These are phyloP conservation scores for Panicum hallii DNA, from an alignment of 202 grass and related monocot genomes.

Conservation along the genomic window DNA sequence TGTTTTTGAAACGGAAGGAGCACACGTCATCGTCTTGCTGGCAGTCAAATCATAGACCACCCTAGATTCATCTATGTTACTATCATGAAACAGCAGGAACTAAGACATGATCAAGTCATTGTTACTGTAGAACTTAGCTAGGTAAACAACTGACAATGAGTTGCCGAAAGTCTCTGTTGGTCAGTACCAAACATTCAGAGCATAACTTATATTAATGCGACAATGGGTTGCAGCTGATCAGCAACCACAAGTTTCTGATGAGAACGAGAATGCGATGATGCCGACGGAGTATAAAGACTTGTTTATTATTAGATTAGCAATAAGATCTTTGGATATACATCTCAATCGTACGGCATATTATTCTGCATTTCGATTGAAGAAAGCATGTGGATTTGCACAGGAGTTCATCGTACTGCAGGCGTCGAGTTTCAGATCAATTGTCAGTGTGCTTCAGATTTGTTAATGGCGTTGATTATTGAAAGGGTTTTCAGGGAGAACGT, in stretches of 20 bases:
- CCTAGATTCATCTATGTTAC: conserved; percentile 3
- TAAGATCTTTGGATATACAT: background rate
- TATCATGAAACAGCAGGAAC: background rate
- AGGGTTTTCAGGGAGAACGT: background rate
- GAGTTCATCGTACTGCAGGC: conserved; percentile 32
- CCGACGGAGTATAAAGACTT: conserved; percentile 1
- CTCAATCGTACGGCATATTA: conserved; percentile 15
- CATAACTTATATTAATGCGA: background rate
- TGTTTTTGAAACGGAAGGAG: no score
- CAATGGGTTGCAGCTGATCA: background rate
- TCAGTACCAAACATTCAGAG: conserved; percentile 5
- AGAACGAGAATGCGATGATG: background rate
- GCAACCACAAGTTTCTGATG: conserved; percentile 12
- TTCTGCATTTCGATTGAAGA: background rate
- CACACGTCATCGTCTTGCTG: no score
- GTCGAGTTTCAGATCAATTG: background rate
- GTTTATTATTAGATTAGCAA: background rate
- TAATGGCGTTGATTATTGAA: background rate
- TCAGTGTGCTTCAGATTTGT: background rate
- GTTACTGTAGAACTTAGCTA: background rate
- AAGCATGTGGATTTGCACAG: conserved; percentile 28
- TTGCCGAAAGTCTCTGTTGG: background rate
- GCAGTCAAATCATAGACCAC: background rate
- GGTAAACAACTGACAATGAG: background rate
- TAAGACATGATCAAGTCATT: background rate